Evolutionary conservation across 2,329 filamentous ascomycete species (phyloP).

Genomic region (Colletotrichum horii): DNA sequence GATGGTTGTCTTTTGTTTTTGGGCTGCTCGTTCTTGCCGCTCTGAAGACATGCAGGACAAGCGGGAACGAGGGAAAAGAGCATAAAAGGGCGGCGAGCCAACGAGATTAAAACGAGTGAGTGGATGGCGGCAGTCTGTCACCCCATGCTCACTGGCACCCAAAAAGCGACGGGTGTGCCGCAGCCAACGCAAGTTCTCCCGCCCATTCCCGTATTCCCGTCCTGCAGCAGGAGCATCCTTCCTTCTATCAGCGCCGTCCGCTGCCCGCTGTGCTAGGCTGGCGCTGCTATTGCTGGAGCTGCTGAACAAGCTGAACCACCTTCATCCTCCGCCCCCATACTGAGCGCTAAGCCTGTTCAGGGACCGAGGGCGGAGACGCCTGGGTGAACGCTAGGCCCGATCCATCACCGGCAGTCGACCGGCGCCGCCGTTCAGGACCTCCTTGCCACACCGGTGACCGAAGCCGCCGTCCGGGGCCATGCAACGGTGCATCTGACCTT

Average conservation of each 20-base stretch:
- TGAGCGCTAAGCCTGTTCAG: conserved; percentile 10
- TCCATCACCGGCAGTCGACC: conserved; percentile 9
- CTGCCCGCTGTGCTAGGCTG: background rate
- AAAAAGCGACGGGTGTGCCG: background rate
- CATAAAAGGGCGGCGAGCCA: conserved; percentile 2
- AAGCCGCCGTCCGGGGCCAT: background rate
- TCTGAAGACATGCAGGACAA: conserved; percentile 3
- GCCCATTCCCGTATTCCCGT: background rate
- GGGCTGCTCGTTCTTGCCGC: background rate
- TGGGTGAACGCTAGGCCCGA: background rate
- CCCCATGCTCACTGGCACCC: background rate
- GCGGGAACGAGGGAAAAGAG: background rate
- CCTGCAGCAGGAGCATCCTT: background rate
- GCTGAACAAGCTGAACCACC: conserved; percentile 8
- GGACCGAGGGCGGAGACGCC: background rate
- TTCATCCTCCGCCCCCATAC: background rate
- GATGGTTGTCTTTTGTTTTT: background rate
- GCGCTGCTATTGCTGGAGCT: background rate
- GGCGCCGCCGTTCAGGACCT: background rate
- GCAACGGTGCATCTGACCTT: background rate
- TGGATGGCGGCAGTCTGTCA: background rate
- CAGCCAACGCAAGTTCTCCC: background rate
- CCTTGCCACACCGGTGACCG: conserved; percentile 11
- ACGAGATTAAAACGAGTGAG: conserved; percentile 9
- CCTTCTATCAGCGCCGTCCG: background rate